Evolutionary conservation across 345 rosid genomes (phyloP), one percentile per base, ranked within the genome.

Genomic region (Hibiscus tridactylites): DNA sequence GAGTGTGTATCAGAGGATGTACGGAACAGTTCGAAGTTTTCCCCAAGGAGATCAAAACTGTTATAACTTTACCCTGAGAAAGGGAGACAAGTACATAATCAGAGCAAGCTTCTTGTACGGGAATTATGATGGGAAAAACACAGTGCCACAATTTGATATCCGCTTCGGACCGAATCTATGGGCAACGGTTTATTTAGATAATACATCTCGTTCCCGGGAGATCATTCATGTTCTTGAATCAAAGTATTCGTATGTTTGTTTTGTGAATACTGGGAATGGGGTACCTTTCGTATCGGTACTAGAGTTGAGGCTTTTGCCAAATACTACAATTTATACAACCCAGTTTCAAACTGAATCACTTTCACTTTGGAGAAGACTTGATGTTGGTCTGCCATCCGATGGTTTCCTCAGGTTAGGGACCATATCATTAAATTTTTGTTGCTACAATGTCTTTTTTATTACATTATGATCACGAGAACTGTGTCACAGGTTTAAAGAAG

Each of bases 61-160:
- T 52, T 84, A 77, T 68, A 78, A 61, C 19, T 62, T 78, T 0
- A 61, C 57, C 69, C 78, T 76, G 0, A 73, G 76, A 50, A 74
- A 49, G 61, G 81, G 76, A 9, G 58, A 59, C 56, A 83, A 75
- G 37, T 88, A 88, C 71, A 44, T 88, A 72, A 78, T 90, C 58
- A 76, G 91, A 71, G 81, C 85, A 0, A 72, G 73, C 16, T 88
- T 85, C 73, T 56, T 78, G 77, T 85, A 90, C 9, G 90, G 90
- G 17, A 81, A 88, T 69, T 90, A 88, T 11, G 93, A 90, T 37
- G 74, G 29, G 10, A 6, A 50, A 2, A 73, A 76, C 2, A 35
- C 26, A 42, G 60, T 77, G 1, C 90, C 85, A 0, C 65, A 17
- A 13, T 88, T 88, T 28, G 87, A 87, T 60, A 29, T 90, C 19